Evolutionary conservation across 352 stramenopile species (phyloP).

Genomic region (Paralagenidium karlingii): DNA sequence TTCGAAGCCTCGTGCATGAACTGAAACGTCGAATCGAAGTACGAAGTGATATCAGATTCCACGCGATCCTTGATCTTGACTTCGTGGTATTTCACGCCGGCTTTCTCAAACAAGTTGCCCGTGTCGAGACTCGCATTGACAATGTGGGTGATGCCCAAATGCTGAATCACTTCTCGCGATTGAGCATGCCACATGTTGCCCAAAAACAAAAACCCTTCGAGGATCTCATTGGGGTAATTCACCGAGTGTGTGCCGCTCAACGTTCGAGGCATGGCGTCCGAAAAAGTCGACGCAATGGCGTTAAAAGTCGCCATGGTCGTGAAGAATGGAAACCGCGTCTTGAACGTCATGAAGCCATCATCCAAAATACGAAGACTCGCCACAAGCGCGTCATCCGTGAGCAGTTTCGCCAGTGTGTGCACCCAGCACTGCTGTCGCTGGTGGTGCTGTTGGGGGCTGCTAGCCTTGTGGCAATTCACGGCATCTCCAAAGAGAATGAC

Average conservation of each 20-base stretch:
- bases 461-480: constrained; percentile 13
- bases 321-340: constrained; percentile 79
- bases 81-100: constrained; percentile 57
- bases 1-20: constrained; percentile 80
- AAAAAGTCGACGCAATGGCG: constrained; percentile 25
- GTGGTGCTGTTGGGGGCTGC: constrained; percentile 6
- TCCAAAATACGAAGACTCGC: constrained; percentile 59
- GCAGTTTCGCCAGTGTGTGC: constrained; percentile 36
- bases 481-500: constrained; percentile 71
- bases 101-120: constrained; percentile 56
- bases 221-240: constrained; percentile 82
- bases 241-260: constrained; percentile 77
- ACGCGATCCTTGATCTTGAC: constrained; percentile 74
- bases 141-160: constrained; percentile 77
- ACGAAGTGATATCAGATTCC: constrained; percentile 51
- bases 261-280: constrained; percentile 42
- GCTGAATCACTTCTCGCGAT: constrained; percentile 50
- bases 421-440: constrained; percentile 24
- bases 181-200: constrained; percentile 85
- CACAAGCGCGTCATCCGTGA: constrained; percentile 62
- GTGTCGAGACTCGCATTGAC: constrained; percentile 74
- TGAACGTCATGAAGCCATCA: constrained; percentile 78
- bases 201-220: constrained; percentile 77
- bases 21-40: constrained; percentile 49
- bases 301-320: constrained; percentile 55